Base-by-base conservation (phyloP, 192 early-diverging fungal genomes). In the Martensiomyces pterosporus region DNA sequence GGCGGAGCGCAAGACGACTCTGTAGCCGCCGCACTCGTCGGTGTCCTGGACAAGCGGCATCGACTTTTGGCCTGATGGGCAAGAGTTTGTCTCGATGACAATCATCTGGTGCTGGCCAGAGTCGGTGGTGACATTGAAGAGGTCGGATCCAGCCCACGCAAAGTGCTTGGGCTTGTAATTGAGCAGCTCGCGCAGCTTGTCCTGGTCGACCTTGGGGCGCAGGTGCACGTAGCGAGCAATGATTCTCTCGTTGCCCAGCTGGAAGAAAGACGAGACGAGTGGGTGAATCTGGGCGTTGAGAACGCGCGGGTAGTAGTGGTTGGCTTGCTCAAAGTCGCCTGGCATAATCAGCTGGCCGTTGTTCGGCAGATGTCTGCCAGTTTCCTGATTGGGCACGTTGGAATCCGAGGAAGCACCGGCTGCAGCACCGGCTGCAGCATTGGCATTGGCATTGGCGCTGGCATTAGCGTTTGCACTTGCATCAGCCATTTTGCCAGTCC, bases 31-130 rank as follows among this genome's bases (percentile, higher is more conserved):
- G 42, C 79, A 79, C 53, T 85, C 83, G 64, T 67, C 60, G 27
- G 81, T 69, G 63, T 89, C 88, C 52, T 91, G 83, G 6, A 93
- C 55, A 2, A 89, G 63, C 9, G 90, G 90, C 90, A 92, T 92
- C 5, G 90, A 92, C 57, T 92, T 92, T 67, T 87, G 89, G 21
- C 90, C 90, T 16, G 86, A 89, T 4, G 90, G 90, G 49, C 90
- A 92, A 35, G 88, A 90, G 64, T 93, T 93, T 32, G 90, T 93
- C 57, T 93, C 90, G 21, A 93, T 83, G 33, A 93, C 82, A 65
- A 93, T 90, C 90, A 93, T 93, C 65, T 93, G 90, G 25, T 88
- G 81, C 50, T 88, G 86, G 9, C 90, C 90, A 36, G 66, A 77
- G 6, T 84, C 76, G 14, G 89, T 93, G 2, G 88, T 90, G 26